Evolutionary conservation across 331 rosid genomes (phyloP), one percentile per base, ranked within the genome.

Genomic region (Malus hybrid): DNA sequence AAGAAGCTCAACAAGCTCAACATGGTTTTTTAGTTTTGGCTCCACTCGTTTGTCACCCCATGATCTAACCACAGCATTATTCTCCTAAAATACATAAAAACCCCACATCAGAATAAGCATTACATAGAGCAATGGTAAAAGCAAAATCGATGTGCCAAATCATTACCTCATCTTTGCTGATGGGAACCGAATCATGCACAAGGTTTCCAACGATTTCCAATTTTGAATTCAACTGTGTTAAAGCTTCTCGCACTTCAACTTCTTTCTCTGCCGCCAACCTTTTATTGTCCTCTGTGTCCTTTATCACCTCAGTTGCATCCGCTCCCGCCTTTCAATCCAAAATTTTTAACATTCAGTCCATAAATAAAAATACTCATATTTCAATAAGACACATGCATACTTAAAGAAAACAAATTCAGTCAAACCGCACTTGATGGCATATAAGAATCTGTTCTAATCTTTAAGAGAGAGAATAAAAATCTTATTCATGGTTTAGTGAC

Each of bases 1-100:
- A 50, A 94, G 99, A 61, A 94, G 93, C 73, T 94, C 99, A 83
- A 94, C 97, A n/a, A 94, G 90, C 63, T 94, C 99, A 42, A 90
- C 97, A 32, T 94, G 97, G 73, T 94, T 92, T 90, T 87, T 94
- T 6, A 94, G 87, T 74, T 92, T 94, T 46, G 97, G 91, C 80
- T 94, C 96, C 60, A 74, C 54, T 55, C 91, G 83, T 82, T 85
- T 89, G 84, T 88, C 99, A n/a, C 99, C 99, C 92, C 93, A 94
- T 6, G 92, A 73, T 80, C 93, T 85, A 76, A 94, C 74, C 50
- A 94, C 90, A 19, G 79, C 90, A 83, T 94, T 94, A 67, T 90
- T 85, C 33, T 90, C 92, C 98, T 90, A 76, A 54, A 82, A 61
- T 54, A 81, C 29, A 74, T 22, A 55, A 54, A 20, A 33, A 34